A percentile compares a stretch with the other conserved stretches of the same genome.
phyloP scores from a whole-genome alignment of 148 eudicot genomes.

The Agrostemma githago region DNA sequence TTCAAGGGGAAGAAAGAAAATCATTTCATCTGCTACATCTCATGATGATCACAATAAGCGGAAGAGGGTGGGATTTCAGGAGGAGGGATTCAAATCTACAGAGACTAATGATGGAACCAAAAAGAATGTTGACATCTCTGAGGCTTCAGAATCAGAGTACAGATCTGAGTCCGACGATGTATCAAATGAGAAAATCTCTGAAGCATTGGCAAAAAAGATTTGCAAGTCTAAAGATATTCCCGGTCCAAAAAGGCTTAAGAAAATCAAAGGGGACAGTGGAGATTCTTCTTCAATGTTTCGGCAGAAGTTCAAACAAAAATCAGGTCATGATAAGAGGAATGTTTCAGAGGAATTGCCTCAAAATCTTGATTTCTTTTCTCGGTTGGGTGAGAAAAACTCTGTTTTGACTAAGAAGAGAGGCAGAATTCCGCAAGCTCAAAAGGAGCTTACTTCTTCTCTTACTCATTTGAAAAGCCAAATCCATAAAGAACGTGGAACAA shows the following conservation, averaged over 20 bases:
- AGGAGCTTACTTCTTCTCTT: constrained; percentile 12
- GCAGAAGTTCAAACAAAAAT: constrained; percentile 24
- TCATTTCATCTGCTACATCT: constrained; percentile 16
- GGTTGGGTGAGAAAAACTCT: constrained; percentile 16
- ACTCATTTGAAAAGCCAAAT: constrained; percentile 14
- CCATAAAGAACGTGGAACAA: constrained; percentile 25
- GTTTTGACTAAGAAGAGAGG: constrained; percentile 22
- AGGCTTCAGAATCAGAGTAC: constrained; percentile 27
- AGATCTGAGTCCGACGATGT: constrained; percentile 36
- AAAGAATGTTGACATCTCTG: constrained; percentile 26
- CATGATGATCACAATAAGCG: constrained; percentile 21
- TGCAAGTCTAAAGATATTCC: constrained; percentile 27
- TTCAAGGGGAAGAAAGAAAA: constrained; percentile 22
- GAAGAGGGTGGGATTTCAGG: constrained; percentile 41
- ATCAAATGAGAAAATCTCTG: constrained; percentile 21
- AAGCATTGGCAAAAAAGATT: constrained; percentile 24
- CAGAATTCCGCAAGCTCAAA: constrained; percentile 16
- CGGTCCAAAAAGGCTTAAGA: constrained; percentile 30
- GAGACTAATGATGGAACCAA: constrained; percentile 21
- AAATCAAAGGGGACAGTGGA: constrained; percentile 22
- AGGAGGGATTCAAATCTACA: constrained; percentile 27
- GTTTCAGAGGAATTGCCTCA: constrained; percentile 13
- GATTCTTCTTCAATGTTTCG: constrained; percentile 20
- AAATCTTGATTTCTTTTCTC: constrained; percentile 14
- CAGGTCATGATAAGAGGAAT: constrained; percentile 22